Evolutionary conservation across 164 flowering plant species (phyloP), one percentile per base, ranked within the genome.

Genomic region (Nymphaea thermarum): DNA sequence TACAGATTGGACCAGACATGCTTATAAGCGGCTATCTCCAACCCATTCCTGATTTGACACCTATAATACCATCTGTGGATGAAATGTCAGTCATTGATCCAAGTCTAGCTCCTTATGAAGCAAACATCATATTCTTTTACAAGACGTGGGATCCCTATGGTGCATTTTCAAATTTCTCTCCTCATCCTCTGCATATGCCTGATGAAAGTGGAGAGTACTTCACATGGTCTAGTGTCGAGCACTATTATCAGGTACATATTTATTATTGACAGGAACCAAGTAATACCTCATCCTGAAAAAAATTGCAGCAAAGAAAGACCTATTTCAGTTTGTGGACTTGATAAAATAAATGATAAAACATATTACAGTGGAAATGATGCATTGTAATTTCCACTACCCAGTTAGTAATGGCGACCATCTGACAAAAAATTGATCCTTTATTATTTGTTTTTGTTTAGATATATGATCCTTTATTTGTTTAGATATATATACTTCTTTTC

Each of bases 101-200:
- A 7, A 77, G 82, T 44, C 74, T 88, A 60, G 70, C 82, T 65
- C 89, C 85, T 14, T 85, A 80, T 76, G 98, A 94, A 18, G 76
- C 96, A 61, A 79, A 73, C 71, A 84, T 91, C 72, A 87, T 90
- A 76, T 90, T 84, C 80, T 94, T 94, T 75, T 90, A 90, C 72
- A 94, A 94, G 77, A 81, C 99, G 66, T 94, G 99, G 99, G 98
- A 94, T 70, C 96, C 90, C 66, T 91, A 88, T 79, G 98, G 98
- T 63, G 86, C 90, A 51, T 83, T 94, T 69, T 94, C 99, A 62
- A 94, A 94, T 75, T 94, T 91, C 75, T 91, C 99, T 65, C 87
- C 83, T 60, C 98, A 90, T 75, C 88, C 96, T 43, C 81, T 94
- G 70, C 79, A 74, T 60, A 85, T 94, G 86, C 80, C 82, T 44